Conservation (phyloP, 257 asterid genomes). For the Fraxinus excelsior region DNA sequence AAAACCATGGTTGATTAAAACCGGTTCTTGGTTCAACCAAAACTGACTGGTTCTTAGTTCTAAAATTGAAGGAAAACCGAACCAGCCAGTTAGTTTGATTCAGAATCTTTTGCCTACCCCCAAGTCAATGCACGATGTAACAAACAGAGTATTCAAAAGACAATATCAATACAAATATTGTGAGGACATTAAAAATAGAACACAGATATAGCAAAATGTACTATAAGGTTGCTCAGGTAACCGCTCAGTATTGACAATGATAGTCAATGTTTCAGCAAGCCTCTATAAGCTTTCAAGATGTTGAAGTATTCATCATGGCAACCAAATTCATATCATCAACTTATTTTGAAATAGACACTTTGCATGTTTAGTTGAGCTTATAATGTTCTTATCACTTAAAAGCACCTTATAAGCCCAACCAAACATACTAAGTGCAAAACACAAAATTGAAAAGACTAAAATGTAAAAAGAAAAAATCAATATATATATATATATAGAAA, state of each 20-base stretch:
- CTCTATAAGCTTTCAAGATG: slow-evolving; percentile 9
- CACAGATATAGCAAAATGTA: neutral
- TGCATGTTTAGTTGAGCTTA: neutral
- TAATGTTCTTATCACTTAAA: neutral
- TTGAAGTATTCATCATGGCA: slow-evolving; percentile 48
- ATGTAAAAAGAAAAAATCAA: too few relatives aligned
- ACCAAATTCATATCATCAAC: slow-evolving; percentile 26
- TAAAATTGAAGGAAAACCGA: too few relatives aligned
- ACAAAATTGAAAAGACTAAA: neutral
- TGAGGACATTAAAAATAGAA: neutral
- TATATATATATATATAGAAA: too few relatives aligned
- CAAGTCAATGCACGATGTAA: neutral
- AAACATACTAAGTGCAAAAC: neutral
- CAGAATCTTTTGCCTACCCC: too few relatives aligned
- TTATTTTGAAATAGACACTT: neutral
- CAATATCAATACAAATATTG: neutral
- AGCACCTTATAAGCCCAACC: neutral
- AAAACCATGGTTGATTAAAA: too few relatives aligned
- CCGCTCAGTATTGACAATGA: slow-evolving; percentile 7
- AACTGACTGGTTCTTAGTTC: too few relatives aligned
- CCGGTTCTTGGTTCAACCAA: too few relatives aligned
- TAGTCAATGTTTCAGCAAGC: neutral
- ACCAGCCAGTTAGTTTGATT: too few relatives aligned
- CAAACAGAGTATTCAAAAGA: neutral
- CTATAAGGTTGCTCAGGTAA: slow-evolving; percentile 42